These are phyloP conservation scores for Microglena sp. DNA, from an alignment of 139 green algal species.

Conservation along the genomic window DNA sequence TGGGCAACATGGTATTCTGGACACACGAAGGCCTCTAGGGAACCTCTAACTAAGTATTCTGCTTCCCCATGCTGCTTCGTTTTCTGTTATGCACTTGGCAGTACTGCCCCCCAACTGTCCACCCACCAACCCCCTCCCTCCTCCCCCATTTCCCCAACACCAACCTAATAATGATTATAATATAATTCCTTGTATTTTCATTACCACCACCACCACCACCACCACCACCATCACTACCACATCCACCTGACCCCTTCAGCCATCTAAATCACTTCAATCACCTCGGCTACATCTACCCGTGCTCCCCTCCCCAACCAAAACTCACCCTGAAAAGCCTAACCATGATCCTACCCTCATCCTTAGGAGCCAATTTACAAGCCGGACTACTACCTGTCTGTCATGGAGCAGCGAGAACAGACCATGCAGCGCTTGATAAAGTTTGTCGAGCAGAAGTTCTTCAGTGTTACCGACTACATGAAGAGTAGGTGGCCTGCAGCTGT, in stretches of 20 bases:
- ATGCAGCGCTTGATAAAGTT: constrained; percentile 58
- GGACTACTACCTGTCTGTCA: constrained; percentile 58
- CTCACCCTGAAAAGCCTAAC: too few relatives aligned
- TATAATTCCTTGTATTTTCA: neutral
- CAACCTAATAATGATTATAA: too few relatives aligned
- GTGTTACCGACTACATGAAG: constrained; percentile 47
- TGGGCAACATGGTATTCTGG: neutral
- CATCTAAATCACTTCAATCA: neutral
- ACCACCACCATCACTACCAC: neutral
- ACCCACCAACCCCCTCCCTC: too few relatives aligned
- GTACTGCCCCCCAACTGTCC: too few relatives aligned
- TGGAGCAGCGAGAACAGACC: constrained; percentile 69
- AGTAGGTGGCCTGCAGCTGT: constrained; percentile 23
- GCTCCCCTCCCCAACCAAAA: neutral
- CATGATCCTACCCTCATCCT: neutral
- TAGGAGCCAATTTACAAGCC: constrained; percentile 68
- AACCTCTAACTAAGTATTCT: too few relatives aligned
- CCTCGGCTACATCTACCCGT: neutral
- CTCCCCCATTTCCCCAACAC: too few relatives aligned
- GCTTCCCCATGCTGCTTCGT: too few relatives aligned
- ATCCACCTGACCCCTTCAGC: neutral
- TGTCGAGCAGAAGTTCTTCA: constrained; percentile 58
- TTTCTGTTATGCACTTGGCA: too few relatives aligned
- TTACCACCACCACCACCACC: neutral
- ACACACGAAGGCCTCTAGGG: too few relatives aligned